Conservation (phyloP, 768 basidiomycete genomes). For the Clathrus columnatus region DNA sequence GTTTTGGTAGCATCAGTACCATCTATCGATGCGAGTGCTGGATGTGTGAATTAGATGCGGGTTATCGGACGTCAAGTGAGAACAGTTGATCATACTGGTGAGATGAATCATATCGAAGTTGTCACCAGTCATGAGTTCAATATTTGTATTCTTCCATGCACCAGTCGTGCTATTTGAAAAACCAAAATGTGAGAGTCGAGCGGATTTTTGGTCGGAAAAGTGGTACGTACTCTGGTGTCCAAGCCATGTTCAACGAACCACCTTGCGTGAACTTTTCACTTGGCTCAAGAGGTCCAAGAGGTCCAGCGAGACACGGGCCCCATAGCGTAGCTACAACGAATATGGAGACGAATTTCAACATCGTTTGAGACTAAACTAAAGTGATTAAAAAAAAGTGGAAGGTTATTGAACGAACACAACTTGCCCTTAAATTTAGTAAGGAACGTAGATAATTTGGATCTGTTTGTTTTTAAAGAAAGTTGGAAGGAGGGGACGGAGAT, state of each 20-base stretch:
- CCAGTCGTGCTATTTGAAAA: slow-evolving; percentile 28
- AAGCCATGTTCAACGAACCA: slow-evolving; percentile 42
- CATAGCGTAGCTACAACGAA: background rate
- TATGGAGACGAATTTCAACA: too few species aligned
- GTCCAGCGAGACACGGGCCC: background rate
- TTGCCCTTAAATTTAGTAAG: too few species aligned
- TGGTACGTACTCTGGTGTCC: slow-evolving; percentile 40
- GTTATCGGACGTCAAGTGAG: background rate
- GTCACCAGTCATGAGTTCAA: slow-evolving; percentile 73
- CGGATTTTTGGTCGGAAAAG: background rate
- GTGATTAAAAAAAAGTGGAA: too few species aligned
- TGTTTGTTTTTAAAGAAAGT: too few species aligned
- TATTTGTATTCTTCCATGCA: slow-evolving; percentile 61
- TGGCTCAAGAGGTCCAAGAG: slow-evolving; percentile 42
- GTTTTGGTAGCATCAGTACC: slow-evolving; percentile 44
- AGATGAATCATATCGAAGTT: slow-evolving; percentile 63
- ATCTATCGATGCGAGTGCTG: slow-evolving; percentile 60
- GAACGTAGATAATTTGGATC: too few species aligned
- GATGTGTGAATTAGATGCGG: slow-evolving; percentile 1
- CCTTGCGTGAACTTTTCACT: slow-evolving; percentile 52
- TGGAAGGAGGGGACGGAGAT: background rate
- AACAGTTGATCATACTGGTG: slow-evolving; percentile 42
- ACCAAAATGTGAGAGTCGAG: background rate
- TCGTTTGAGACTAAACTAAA: too few species aligned
- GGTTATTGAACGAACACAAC: too few species aligned